Base-by-base conservation (phyloP, 176 grass and related monocot genomes). In the Phoenix roebelenii region DNA sequence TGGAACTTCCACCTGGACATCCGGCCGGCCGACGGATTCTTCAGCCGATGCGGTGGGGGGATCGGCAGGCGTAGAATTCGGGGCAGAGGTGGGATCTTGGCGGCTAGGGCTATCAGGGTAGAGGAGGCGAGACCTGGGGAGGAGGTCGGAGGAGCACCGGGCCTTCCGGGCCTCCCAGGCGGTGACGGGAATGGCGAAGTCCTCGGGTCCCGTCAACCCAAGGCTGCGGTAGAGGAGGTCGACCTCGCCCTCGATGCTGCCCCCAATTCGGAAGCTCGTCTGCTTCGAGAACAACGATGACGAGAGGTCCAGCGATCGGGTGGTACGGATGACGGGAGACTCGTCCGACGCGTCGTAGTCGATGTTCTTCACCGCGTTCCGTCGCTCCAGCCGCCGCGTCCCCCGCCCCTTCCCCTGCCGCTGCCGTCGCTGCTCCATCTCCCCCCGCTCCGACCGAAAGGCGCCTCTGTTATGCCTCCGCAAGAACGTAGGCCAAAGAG, bases 191-290 rank as follows among this genome's bases (percentile, higher is more conserved):
- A 90, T 80, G 32, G 76, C 79, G 59, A 90, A 90, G 9, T 80
- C 87, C 3, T 90, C 82, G 35, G 79, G 79, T 4, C 87, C 79
- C 56, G 72, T 71, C 28, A 90, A 76, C 2, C 87, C 87, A 44
- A 90, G 82, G 63, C 54, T 83, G 19, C 51, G 49, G 79, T 79
- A 86, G 68, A 90, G 68, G 26, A 80, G 62, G 51, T 49, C 20
- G 16, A 90, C 49, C 69, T 90, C 87, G 15, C 87, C 76, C 57
- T 90, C 87, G 7, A 83, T 73, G 60, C 87, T 85, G 61, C 69
- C 79, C 6, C 72, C 87, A 63, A 90, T 90, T 54, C 87, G 87
- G 76, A 90, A 90, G 69, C 82, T 90, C 17, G 57, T 77, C 72
- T 82, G 79, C 51, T 90, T 69, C 24, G 75, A 25, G 15, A 73